Base-by-base conservation (phyloP, 805 yeast species). In the Saturnispora serradocipensis region DNA sequence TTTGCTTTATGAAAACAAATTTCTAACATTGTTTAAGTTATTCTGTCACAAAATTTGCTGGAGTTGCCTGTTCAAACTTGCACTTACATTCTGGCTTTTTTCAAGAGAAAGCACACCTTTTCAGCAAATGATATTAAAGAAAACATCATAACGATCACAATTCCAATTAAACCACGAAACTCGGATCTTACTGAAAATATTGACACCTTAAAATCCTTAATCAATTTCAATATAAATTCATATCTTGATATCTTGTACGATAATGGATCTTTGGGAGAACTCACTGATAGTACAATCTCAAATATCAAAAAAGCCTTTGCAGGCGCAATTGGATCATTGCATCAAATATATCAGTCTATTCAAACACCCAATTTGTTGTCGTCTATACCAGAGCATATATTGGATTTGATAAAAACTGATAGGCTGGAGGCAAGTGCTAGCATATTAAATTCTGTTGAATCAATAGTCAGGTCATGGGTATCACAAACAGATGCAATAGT, bases 381-480 rank as follows among this genome's bases (percentile, higher is more conserved):
- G 1, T 59, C 76, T 0, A 69, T 78, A 2, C 88, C 86, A 59
- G 78, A 51, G 9, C 22, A 54, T 16, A 46, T 57, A 1, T 44
- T 54, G 2, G 57, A 51, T 11, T 6, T 54, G 1, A 9, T 62
- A 8, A 69, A 70, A 1, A 48, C 49, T 5, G 35, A 22, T n/a
- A 65, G 64, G 0, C 57, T 73, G 5, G 58, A 78, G 0, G 57
- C 67, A 1, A 88, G 86, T 57, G 65, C 85, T 0, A 59, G 64
- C 0, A 75, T 83, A 53, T 68, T 90, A 43, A 90, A 90, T 59
- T 72, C 72, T 45, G 66, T 88, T n/a, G 95, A 93, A 50, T 65
- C 73, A 3, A 72, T 73, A 2, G 95, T 82, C 9, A 86, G 86
- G 58, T 69, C 70, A 3, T 90, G 97, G 97, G 78, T 83, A 16